Conservation (phyloP, 148 eudicot species). For the Heliamphora exappendiculata region DNA sequence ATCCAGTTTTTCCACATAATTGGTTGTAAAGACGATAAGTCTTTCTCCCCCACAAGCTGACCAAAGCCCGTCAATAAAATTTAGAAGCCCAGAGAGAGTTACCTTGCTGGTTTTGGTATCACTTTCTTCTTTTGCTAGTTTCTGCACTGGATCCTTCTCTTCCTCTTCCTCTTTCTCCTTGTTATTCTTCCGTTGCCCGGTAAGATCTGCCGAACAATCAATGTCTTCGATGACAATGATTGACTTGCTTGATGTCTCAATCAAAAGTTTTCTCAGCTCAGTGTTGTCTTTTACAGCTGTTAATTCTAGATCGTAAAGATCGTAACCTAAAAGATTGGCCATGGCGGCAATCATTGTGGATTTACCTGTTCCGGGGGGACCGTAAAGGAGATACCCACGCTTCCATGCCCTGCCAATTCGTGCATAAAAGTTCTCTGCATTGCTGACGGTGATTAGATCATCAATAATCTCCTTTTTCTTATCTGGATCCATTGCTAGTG, state of each 20-base stretch:
- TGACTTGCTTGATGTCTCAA: conserved; percentile 30
- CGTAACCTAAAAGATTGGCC: conserved; percentile 28
- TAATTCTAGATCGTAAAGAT: conserved; percentile 32
- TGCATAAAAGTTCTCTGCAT: conserved; percentile 11
- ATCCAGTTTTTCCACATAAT: conserved; percentile 14
- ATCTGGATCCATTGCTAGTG: conserved; percentile 20
- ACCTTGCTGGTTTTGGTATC: conserved; percentile 9
- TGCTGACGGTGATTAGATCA: conserved; percentile 13
- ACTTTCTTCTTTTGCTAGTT: not conserved
- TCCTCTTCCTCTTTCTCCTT: not conserved
- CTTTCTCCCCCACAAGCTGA: conserved; percentile 17
- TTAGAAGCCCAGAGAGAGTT: conserved; percentile 19
- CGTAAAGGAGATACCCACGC: conserved; percentile 15
- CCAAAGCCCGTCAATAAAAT: conserved; percentile 22
- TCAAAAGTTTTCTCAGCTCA: conserved; percentile 26
- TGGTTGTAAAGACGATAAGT: conserved; percentile 15
- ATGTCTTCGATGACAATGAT: conserved; percentile 36
- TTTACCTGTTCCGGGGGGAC: conserved; percentile 31
- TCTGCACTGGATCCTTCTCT: conserved; percentile 10
- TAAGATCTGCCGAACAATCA: conserved; percentile 37
- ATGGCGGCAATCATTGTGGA: conserved; percentile 35
- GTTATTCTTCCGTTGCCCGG: conserved; percentile 15
- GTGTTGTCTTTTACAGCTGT: conserved; percentile 31
- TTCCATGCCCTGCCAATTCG: conserved; percentile 20
- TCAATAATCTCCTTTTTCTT: conserved; percentile 17